Evolutionary conservation across 2,329 filamentous ascomycete genomes (phyloP).

Genomic region (Verruconis gallopava): DNA sequence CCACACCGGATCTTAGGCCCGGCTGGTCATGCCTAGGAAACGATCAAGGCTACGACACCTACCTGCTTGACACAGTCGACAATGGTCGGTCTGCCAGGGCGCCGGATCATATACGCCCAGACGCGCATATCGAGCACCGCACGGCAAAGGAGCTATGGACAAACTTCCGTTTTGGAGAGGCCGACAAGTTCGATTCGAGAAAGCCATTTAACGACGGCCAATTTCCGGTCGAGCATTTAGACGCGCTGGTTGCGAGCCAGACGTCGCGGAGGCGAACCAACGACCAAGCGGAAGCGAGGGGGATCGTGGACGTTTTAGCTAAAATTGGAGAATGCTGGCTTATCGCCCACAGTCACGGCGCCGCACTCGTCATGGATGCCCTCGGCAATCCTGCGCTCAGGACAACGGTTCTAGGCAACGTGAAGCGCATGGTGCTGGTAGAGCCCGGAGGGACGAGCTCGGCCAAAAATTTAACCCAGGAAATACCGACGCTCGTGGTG

Average conservation of each 20-base stretch:
- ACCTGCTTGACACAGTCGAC: conserved; percentile 8
- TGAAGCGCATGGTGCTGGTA: background rate
- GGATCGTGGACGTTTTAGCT: conserved; percentile 8
- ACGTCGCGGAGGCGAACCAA: conserved; percentile 8
- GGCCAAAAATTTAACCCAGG: background rate
- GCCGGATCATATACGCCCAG: background rate
- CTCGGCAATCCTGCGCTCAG: background rate
- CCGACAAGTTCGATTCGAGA: conserved; percentile 4
- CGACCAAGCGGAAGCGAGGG: conserved; percentile 7
- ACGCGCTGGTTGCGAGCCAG: conserved; percentile 6
- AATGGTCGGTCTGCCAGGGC: conserved; percentile 6
- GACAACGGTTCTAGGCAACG: background rate
- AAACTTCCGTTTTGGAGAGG: conserved; percentile 7
- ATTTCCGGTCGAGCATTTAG: conserved; percentile 9
- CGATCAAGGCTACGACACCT: conserved; percentile 3
- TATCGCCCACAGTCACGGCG: conserved; percentile 10
- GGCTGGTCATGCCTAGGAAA: conserved; percentile 7
- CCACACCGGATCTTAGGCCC: conserved; percentile 10
- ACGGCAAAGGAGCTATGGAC: conserved; percentile 10
- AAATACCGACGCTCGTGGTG: conserved; percentile 6
- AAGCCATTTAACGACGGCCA: conserved; percentile 5
- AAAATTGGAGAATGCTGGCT: conserved; percentile 9
- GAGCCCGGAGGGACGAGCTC: background rate
- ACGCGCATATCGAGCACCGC: conserved; percentile 2
- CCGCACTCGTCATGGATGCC: conserved; percentile 3